phyloP scores from a whole-genome alignment of 1,284 basidiomycete genomes.

The Leccinum griseonigrum region DNA sequence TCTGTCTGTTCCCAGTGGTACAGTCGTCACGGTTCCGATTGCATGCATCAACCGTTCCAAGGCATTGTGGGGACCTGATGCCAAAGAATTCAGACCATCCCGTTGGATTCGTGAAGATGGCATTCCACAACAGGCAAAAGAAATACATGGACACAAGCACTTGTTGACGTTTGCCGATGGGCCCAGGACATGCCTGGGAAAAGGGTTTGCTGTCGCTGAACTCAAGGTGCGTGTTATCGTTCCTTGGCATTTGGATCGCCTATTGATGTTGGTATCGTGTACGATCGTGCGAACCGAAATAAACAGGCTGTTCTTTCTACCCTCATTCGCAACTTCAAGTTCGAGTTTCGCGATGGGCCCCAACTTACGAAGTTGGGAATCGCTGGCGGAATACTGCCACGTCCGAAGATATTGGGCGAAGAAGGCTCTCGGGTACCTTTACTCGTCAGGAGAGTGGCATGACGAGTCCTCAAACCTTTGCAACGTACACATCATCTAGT shows the following conservation, averaged over 20 bases:
- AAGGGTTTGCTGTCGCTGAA: slow-evolving; percentile 42
- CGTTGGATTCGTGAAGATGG: slow-evolving; percentile 12
- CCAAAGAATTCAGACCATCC: slow-evolving; percentile 28
- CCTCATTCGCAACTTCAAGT: slow-evolving; percentile 43
- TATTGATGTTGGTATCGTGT: neutral
- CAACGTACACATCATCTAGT: neutral
- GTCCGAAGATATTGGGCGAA: slow-evolving; percentile 44
- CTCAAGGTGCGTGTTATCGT: slow-evolving; percentile 16
- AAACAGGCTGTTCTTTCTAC: slow-evolving; percentile 43
- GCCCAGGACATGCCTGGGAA: slow-evolving; percentile 46
- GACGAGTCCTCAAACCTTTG: neutral
- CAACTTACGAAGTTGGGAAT: slow-evolving; percentile 35
- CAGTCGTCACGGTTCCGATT: slow-evolving; percentile 42
- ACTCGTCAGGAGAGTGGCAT: slow-evolving; percentile 26
- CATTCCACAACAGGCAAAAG: slow-evolving; percentile 25
- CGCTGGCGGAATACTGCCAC: slow-evolving; percentile 36
- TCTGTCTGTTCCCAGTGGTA: slow-evolving; percentile 44
- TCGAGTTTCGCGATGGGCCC: slow-evolving; percentile 43
- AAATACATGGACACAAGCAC: slow-evolving; percentile 41
- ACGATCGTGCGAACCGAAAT: neutral
- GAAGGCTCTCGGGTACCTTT: slow-evolving; percentile 43
- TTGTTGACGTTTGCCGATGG: slow-evolving; percentile 51
- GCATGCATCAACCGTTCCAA: slow-evolving; percentile 46
- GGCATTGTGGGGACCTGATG: slow-evolving; percentile 45
- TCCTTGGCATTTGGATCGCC: too few relatives aligned